A percentile compares a stretch with the other conserved stretches of the same genome.
Conservation (phyloP, 2,329 filamentous ascomycete genomes). For the Zelopaecilomyces penicillatus region DNA sequence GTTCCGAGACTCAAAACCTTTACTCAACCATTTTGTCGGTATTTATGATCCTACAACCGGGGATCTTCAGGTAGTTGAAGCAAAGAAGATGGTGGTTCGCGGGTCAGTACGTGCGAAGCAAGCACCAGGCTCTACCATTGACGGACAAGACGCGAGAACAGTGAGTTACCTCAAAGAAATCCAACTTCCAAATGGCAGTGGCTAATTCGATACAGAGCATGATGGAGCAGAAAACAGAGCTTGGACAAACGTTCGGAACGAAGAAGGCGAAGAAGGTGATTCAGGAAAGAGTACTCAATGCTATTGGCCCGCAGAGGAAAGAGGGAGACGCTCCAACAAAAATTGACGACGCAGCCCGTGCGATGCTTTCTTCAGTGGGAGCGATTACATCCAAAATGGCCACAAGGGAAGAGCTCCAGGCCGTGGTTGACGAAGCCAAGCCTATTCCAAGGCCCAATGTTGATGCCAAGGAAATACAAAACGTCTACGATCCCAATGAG, state of each 20-base stretch:
- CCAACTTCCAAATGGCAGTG: neutral
- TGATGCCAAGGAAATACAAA: constrained; percentile 56
- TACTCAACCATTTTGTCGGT: constrained; percentile 56
- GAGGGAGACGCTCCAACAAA: constrained; percentile 33
- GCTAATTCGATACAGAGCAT: constrained; percentile 38
- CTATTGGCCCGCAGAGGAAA: constrained; percentile 45
- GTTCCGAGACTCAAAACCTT: constrained; percentile 19
- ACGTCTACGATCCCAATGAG: constrained; percentile 61
- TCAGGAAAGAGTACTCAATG: constrained; percentile 59
- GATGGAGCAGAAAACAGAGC: constrained; percentile 55
- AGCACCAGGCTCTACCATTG: constrained; percentile 39
- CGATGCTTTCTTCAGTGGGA: constrained; percentile 56
- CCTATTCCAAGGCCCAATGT: constrained; percentile 65
- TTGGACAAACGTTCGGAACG: constrained; percentile 74
- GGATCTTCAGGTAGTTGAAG: constrained; percentile 51
- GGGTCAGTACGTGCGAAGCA: constrained; percentile 49
- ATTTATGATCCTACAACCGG: constrained; percentile 54
- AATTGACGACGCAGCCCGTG: constrained; percentile 46
- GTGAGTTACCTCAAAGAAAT: neutral
- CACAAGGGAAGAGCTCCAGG: constrained; percentile 56
- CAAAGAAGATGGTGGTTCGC: constrained; percentile 55
- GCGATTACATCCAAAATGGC: constrained; percentile 57
- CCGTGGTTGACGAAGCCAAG: constrained; percentile 57
- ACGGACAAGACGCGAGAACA: constrained; percentile 12
- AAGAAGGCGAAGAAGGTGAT: constrained; percentile 80